Evolutionary conservation across 176 grass and related monocot species (phyloP), one percentile per base, ranked within the genome.

Genomic region (Eragrostis curvula): DNA sequence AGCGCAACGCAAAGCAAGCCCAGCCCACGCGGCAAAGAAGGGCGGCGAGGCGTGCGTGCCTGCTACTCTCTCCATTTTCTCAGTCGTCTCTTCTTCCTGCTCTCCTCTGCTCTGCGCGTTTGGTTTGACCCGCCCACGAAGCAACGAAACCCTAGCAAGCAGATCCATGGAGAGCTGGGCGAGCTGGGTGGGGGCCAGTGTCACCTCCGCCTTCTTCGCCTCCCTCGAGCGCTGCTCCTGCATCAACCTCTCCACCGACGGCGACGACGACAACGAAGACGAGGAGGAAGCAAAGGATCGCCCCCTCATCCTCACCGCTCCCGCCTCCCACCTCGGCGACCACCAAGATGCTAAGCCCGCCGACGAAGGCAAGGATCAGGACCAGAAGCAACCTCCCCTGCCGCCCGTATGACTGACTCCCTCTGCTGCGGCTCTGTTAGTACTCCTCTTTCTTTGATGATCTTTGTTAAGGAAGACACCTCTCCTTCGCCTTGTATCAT

Each of bases 211-310:
- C 74, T 97, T 97, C 91, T 97, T 94, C 71, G 87, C 87, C 78
- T 97, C 94, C 56, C 91, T 97, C 45, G 85, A 91, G 91, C 94
- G 85, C 74, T 97, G 94, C 84, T 97, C 89, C 84, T 97, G 91
- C 94, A 93, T 93, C 87, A 93, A 85, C 79, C 84, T 97, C 87
- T 85, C 89, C 78, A 91, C 89, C 66, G 68, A 81, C 82, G 86
- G 86, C 80, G 67, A 85, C 80, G 90, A 83, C 41, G 94, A 92
- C 73, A 62, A 82, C 20, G 77, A 71, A 18, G 74, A 88, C 10
- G 84, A 85, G 70, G 87, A 88, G 15, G 85, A 88, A 75, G 82
- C 90, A 45, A 87, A 93, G 73, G 87, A 79, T 62, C 90, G 88
- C 11, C 86, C 84, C 17, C 88, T 97, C 73, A 78, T 91, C 45